Evolutionary conservation across 805 yeast species (phyloP), one percentile per base, ranked within the genome.

Genomic region (Ogataea allantospora): DNA sequence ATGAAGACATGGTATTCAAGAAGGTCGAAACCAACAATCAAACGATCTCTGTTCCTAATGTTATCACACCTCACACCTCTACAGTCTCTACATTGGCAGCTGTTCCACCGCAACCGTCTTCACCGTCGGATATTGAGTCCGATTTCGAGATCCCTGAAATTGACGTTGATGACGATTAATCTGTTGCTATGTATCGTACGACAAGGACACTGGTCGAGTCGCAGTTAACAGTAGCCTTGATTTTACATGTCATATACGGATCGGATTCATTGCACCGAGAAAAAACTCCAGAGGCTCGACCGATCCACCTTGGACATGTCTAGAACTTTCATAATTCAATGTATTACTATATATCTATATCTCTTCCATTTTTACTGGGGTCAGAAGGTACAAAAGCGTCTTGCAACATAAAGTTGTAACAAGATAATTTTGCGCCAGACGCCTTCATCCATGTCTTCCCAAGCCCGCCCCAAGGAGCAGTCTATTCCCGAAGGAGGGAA

Each of bases 111-210:
- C 27, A 27, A n/a, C 31, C 23, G 17, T 27, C 30, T 10, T 25
- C 33, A 8, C 26, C 26, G 6, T 50, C 53, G n/a, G 63, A 55
- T 3, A 24, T 47, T 5, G 60, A 40, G 10, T 61, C 66, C 1
- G 68, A 63, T 27, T 58, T 63, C 39, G 68, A 62, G 39, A 61
- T 63, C 27, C 68, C 68, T 1, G 63, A 53, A 35, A 63, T 63
- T 30, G 62, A 58, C 30, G 54, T 54, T 6, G 57, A 52, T 13
- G 62, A 59, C 24, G 60, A 58, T 9, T 61, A 54, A 7, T 54
- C 14, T 36, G 35, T 36, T 17, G 40, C 40, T 36, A 30, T 15
- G 34, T 27, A 23, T 36, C 40, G 40, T 30, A 13, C 33, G 40
- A 18, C 30, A 9, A 13, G 20, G 40, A 30, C 17, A 24, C 30